phyloP scores from a whole-genome alignment of 305 asterid genomes.

The Salvia sclarea region DNA sequence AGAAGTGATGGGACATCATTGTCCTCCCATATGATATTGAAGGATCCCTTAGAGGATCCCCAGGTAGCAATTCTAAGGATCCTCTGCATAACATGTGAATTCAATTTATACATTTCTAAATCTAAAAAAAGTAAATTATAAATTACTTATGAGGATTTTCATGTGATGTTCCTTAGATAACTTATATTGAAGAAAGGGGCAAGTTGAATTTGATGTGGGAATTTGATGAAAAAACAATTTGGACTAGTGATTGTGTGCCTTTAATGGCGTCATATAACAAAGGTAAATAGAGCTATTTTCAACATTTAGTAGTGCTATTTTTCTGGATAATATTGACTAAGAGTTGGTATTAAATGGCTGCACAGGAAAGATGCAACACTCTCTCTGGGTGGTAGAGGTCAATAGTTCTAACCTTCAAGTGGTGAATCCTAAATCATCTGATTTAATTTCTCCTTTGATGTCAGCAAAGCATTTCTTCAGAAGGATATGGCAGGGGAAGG shows the following conservation, averaged over 20 bases:
- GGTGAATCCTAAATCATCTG: conserved; percentile 45
- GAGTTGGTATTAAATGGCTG: conserved; percentile 22
- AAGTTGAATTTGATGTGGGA: conserved; percentile 68
- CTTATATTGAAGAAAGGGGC: conserved; percentile 87
- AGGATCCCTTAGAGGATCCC: conserved; percentile 87
- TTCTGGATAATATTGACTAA: conserved; percentile 16
- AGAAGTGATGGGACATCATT: conserved; percentile 56
- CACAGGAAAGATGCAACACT: conserved; percentile 89
- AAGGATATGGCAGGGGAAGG: conserved; percentile 97
- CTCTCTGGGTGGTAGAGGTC: conserved; percentile 84
- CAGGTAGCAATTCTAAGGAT: conserved; percentile 50
- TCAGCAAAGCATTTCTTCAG: conserved; percentile 63
- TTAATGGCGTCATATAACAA: conserved; percentile 81
- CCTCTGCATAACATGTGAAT: conserved; percentile 5
- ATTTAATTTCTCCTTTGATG: conserved; percentile 49
- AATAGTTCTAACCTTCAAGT: conserved; percentile 50
- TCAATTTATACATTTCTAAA: conserved; percentile 9
- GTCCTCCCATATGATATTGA: conserved; percentile 78
- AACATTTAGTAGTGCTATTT: conserved; percentile 15
- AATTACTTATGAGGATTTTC: conserved; percentile 15
- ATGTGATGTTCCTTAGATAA: conserved; percentile 45
- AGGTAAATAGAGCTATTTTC: conserved; percentile 51
- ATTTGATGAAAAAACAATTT: conserved; percentile 86
- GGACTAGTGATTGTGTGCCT: conserved; percentile 85
- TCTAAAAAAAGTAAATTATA: neutral